Conservation (phyloP, 1,284 basidiomycete genomes). For the Cryptococcus maquisensis region DNA sequence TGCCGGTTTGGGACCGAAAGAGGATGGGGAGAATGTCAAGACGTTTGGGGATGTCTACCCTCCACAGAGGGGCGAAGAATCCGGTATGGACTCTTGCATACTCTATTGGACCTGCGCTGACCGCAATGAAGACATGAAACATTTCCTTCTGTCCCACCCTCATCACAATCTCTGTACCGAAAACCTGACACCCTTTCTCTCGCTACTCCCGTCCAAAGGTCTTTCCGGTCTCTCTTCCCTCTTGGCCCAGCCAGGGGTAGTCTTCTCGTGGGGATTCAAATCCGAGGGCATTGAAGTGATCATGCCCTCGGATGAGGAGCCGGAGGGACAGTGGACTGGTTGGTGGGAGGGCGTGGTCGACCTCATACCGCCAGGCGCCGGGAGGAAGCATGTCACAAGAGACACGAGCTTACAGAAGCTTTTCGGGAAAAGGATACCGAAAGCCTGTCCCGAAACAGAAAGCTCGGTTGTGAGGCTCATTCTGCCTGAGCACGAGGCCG, state of each 20-base stretch:
- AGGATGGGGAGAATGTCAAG: slow-evolving; percentile 54
- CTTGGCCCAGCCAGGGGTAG: slow-evolving; percentile 78
- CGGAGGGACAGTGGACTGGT: slow-evolving; percentile 57
- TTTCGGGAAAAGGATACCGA: slow-evolving; percentile 64
- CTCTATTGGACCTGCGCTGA: slow-evolving; percentile 1
- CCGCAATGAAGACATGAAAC: slow-evolving; percentile 24
- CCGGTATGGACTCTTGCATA: slow-evolving; percentile 33
- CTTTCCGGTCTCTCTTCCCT: slow-evolving; percentile 81
- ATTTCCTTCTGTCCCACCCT: slow-evolving; percentile 59
- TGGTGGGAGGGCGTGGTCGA: slow-evolving; percentile 79
- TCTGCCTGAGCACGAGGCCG: slow-evolving; percentile 13
- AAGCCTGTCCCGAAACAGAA: slow-evolving; percentile 57
- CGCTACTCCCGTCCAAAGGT: slow-evolving; percentile 88
- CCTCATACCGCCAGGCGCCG: slow-evolving; percentile 58
- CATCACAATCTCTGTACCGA: slow-evolving; percentile 88
- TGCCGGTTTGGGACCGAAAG: slow-evolving; percentile 74
- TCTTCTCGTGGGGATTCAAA: slow-evolving; percentile 79
- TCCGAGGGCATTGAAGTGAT: slow-evolving; percentile 44
- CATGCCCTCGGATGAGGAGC: slow-evolving; percentile 26
- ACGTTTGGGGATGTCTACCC: slow-evolving; percentile 55
- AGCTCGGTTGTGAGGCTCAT: slow-evolving; percentile 46
- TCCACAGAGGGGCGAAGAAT: slow-evolving; percentile 60
- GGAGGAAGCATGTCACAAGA: slow-evolving; percentile 56
- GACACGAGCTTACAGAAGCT: slow-evolving; percentile 68
- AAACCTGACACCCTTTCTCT: slow-evolving; percentile 91